Conservation (phyloP, 306 rosid genomes). For the Citrullus mucosospermus region DNA sequence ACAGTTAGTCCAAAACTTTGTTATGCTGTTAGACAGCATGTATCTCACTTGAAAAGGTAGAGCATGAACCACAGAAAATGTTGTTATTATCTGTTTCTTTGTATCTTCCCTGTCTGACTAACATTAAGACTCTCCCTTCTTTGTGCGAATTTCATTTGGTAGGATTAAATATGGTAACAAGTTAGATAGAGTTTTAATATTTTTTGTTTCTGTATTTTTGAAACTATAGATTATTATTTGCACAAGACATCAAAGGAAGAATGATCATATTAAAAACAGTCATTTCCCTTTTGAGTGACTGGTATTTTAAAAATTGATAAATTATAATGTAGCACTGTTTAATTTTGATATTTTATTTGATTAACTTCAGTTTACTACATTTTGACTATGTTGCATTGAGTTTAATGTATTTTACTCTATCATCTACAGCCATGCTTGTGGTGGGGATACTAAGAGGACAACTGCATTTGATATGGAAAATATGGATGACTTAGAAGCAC, state of each 20-base stretch:
- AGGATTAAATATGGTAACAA: not conserved
- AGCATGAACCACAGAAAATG: not conserved
- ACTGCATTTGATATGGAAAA: constrained; percentile 21
- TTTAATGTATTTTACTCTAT: not conserved
- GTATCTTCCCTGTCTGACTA: not conserved
- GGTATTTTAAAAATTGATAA: not conserved
- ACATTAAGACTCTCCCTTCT: not conserved
- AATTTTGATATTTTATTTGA: not conserved
- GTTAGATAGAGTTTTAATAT: not conserved
- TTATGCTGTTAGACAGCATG: constrained; percentile 50
- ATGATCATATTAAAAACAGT: not conserved
- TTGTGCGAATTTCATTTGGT: not conserved
- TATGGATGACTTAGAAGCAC: constrained; percentile 28
- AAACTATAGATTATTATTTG: not conserved
- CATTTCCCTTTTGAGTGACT: not conserved
- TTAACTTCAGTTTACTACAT: not conserved
- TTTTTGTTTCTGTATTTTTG: not conserved
- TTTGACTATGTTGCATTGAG: not conserved
- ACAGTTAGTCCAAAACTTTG: constrained; percentile 78
- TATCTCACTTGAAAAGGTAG: constrained; percentile 56
- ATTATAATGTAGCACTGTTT: not conserved
- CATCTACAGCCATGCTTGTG: constrained; percentile 29
- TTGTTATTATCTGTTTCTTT: not conserved
- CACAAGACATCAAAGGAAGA: not conserved
- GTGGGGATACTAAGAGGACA: constrained; percentile 11